phyloP scores from a whole-genome alignment of 306 rosid genomes.

The Mimosa pudica region DNA sequence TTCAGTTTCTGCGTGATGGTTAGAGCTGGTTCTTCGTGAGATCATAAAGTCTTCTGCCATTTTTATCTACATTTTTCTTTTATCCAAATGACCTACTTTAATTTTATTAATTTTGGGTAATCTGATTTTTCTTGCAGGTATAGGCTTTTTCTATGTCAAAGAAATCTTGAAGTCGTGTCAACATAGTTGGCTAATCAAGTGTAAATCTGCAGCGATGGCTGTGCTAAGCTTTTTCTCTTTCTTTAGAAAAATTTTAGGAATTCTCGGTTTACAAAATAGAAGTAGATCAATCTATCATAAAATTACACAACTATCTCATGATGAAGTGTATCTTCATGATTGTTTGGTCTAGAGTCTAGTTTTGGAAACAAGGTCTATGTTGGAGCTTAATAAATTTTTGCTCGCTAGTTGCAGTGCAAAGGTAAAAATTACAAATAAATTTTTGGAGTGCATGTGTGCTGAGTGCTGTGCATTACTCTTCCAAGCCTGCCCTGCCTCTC shows the following conservation, averaged over 20 bases:
- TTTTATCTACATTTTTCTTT: background rate
- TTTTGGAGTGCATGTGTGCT: conserved; percentile 24
- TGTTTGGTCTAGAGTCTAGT: background rate
- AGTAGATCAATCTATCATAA: background rate
- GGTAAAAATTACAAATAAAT: conserved; percentile 39
- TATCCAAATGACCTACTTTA: background rate
- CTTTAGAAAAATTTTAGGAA: background rate
- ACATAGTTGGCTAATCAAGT: conserved; percentile 47
- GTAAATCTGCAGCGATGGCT: conserved; percentile 57
- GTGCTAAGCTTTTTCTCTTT: conserved; percentile 30
- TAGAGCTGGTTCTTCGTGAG: background rate
- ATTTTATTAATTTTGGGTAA: conserved; percentile 29
- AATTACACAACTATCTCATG: background rate
- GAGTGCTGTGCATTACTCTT: conserved; percentile 34
- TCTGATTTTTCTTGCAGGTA: conserved; percentile 50
- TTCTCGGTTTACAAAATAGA: background rate
- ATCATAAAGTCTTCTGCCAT: background rate
- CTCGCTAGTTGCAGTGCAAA: conserved; percentile 41
- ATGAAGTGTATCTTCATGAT: conserved; percentile 3
- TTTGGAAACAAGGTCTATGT: background rate
- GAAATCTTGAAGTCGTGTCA: conserved; percentile 45
- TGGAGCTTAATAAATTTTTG: conserved; percentile 26
- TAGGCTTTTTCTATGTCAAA: conserved; percentile 34
- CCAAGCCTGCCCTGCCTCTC: background rate
- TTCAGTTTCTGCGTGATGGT: conserved; percentile 28